A percentile compares a stretch with the other conserved stretches of the same genome.
phyloP scores from a whole-genome alignment of 176 grass and related monocot species.

The Puya raimondii region DNA sequence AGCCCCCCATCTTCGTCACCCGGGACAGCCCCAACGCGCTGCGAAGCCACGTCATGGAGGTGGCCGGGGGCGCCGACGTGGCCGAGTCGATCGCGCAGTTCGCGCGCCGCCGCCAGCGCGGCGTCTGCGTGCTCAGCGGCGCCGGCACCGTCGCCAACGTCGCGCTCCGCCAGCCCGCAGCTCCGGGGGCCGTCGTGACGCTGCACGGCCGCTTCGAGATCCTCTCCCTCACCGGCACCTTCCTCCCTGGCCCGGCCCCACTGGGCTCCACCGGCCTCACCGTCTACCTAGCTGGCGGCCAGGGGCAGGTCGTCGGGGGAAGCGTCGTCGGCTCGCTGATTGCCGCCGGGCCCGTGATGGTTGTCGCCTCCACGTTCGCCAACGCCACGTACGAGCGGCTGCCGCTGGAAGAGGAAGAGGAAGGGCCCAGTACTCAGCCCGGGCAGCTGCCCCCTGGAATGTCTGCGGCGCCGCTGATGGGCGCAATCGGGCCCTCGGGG shows the following conservation, averaged over 20 bases:
- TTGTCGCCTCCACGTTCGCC: slow-evolving; percentile 91
- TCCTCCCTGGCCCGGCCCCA: slow-evolving; percentile 74
- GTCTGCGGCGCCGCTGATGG: slow-evolving; percentile 32
- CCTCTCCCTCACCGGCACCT: slow-evolving; percentile 80
- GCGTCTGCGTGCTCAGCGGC: slow-evolving; percentile 91
- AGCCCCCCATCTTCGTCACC: slow-evolving; percentile 92
- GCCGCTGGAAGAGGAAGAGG: slow-evolving; percentile 69
- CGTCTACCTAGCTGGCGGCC: slow-evolving; percentile 76
- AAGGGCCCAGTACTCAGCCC: slow-evolving; percentile 15
- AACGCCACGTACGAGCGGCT: slow-evolving; percentile 93
- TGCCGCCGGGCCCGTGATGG: slow-evolving; percentile 78
- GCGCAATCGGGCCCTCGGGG: slow-evolving; percentile 20
- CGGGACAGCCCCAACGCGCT: slow-evolving; percentile 92
- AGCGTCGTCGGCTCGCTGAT: slow-evolving; percentile 68
- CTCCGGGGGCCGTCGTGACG: slow-evolving; percentile 58
- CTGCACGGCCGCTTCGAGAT: slow-evolving; percentile 94
- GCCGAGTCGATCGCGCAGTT: slow-evolving; percentile 88
- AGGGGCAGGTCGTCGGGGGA: slow-evolving; percentile 87
- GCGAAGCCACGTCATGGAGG: slow-evolving; percentile 91
- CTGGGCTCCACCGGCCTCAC: slow-evolving; percentile 87
- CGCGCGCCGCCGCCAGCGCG: slow-evolving; percentile 69
- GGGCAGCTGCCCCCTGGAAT: neutral
- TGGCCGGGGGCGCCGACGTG: slow-evolving; percentile 70
- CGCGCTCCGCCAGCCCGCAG: slow-evolving; percentile 69
- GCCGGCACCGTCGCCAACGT: slow-evolving; percentile 82